These are phyloP conservation scores for Bretschneidera sinensis DNA, from an alignment of 345 rosid genomes.

Conservation along the genomic window DNA sequence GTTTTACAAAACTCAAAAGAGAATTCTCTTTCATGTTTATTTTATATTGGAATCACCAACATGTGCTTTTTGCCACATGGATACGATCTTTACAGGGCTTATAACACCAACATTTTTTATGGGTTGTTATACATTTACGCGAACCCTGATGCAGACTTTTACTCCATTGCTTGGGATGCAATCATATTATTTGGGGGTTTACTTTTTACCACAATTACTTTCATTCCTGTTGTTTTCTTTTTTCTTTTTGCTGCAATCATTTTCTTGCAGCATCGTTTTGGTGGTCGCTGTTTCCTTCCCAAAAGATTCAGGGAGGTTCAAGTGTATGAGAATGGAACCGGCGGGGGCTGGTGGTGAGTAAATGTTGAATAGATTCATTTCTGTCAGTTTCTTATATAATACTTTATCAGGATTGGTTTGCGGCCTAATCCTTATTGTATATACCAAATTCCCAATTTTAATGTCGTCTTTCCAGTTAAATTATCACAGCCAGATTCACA, in stretches of 20 bases:
- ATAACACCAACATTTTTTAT: constrained; percentile 40
- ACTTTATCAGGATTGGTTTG: no score
- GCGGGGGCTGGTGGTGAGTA: no score
- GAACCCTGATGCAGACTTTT: no score
- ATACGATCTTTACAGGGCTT: constrained; percentile 79
- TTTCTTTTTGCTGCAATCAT: constrained; percentile 47
- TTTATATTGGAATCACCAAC: constrained; percentile 56
- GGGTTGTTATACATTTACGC: constrained; percentile 68
- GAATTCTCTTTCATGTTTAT: constrained; percentile 46
- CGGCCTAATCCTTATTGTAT: no score
- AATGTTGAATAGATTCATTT: no score
- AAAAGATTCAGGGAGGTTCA: constrained; percentile 43
- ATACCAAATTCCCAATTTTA: no score
- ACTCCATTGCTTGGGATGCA: constrained; percentile 82
- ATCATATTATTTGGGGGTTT: constrained; percentile 51
- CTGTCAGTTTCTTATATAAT: no score
- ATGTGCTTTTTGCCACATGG: constrained; percentile 74
- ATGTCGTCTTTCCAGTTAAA: no score
- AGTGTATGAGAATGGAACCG: no score
- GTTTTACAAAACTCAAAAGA: constrained; percentile 39
- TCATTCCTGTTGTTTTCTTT: no score
- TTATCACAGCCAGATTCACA: no score
- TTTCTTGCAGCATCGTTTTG: constrained; percentile 67
- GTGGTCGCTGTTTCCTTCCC: constrained; percentile 61
- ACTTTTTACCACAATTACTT: no score